Conservation (phyloP, 495 filamentous ascomycete genomes). For the Talaromyces trachyspermus region DNA sequence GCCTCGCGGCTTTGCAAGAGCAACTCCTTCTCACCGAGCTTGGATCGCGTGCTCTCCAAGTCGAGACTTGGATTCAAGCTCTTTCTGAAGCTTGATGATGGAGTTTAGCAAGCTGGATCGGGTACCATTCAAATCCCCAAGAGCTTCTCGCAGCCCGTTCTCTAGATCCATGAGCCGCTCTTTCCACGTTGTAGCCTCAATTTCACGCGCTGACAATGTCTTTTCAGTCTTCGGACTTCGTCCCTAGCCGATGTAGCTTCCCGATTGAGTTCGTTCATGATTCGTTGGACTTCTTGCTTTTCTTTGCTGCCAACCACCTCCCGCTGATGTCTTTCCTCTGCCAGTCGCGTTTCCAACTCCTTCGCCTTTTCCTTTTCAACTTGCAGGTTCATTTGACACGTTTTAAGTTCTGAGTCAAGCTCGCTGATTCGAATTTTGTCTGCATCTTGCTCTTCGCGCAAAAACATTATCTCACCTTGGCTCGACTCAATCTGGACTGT, state of each 20-base stretch:
- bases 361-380: conserved; percentile 74
- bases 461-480: conserved; percentile 88
- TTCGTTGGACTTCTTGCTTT: conserved; percentile 76
- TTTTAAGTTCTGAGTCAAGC: conserved; percentile 72
- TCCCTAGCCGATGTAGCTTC: conserved; percentile 78
- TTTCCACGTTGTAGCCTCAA: conserved; percentile 83
- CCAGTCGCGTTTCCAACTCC: conserved; percentile 71
- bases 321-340: conserved; percentile 74
- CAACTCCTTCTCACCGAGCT: conserved; percentile 78
- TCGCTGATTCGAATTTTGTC: conserved; percentile 98
- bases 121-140: conserved; percentile 82
- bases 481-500: conserved; percentile 87
- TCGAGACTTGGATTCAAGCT: conserved; percentile 80
- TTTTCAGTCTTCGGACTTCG: conserved; percentile 76
- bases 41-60: conserved; percentile 66
- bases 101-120: conserved; percentile 78
- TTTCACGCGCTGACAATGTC: conserved; percentile 71
- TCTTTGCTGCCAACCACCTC: conserved; percentile 79
- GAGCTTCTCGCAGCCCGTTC: conserved; percentile 72
- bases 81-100: conserved; percentile 78
- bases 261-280: conserved; percentile 78
- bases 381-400: conserved; percentile 58
- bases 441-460: conserved; percentile 92
- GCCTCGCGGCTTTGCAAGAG: conserved; percentile 85
- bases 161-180: conserved; percentile 85